A percentile compares a stretch with the other conserved stretches of the same genome.
These are phyloP conservation scores for Scytalidium sp. DNA, from an alignment of 2,329 filamentous ascomycete genomes.

Conservation along the genomic window DNA sequence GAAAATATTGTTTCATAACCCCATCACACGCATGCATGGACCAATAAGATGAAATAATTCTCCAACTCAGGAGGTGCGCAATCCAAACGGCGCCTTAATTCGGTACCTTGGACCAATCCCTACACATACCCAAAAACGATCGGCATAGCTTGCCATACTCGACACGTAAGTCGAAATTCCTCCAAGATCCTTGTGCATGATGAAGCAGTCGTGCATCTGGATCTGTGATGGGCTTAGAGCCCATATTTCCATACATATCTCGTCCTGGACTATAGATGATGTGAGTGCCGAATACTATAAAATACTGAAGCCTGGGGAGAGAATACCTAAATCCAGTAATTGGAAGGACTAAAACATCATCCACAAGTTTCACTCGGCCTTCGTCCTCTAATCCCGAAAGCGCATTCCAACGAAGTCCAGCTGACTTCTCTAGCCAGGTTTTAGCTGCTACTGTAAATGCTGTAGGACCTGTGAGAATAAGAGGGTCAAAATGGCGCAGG, in stretches of 20 bases:
- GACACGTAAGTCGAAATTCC: conserved; percentile 20
- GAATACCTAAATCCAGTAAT: conserved; percentile 32
- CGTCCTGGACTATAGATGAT: conserved; percentile 20
- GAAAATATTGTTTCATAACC: no score
- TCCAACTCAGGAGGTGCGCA: no score
- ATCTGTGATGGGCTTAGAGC: conserved; percentile 27
- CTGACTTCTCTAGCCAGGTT: conserved; percentile 18
- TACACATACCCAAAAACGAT: conserved; percentile 28
- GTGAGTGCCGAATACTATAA: background rate
- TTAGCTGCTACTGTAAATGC: conserved; percentile 26
- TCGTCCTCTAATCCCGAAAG: conserved; percentile 27
- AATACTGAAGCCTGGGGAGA: background rate
- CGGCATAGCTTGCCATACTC: conserved; percentile 31
- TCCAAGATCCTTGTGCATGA: conserved; percentile 29
- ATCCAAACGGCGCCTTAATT: no score
- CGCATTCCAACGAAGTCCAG: conserved; percentile 28
- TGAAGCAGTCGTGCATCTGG: conserved; percentile 26
- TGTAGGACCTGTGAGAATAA: conserved; percentile 28
- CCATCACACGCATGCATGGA: no score
- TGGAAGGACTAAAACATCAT: conserved; percentile 29
- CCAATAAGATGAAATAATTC: no score
- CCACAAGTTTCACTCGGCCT: conserved; percentile 26
- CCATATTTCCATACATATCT: conserved; percentile 28
- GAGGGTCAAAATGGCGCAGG: conserved; percentile 22
- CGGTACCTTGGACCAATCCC: conserved; percentile 22